Percentiles rank a stretch among this genome's conserved stretches.
phyloP scores from a whole-genome alignment of 345 rosid species.

The Combretum micranthum region DNA sequence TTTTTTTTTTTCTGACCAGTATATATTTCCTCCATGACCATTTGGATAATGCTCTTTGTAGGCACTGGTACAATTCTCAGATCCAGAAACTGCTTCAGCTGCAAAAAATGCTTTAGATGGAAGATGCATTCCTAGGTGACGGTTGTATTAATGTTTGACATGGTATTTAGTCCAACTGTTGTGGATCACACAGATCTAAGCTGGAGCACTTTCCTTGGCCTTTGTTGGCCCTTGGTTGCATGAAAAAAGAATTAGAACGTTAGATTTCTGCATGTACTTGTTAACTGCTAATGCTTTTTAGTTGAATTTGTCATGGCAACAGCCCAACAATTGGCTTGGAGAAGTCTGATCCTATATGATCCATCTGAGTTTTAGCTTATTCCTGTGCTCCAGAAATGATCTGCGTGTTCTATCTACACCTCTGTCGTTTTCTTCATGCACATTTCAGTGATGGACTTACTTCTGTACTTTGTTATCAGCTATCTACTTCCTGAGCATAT shows the following conservation, averaged over 20 bases:
- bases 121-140: conserved; percentile 99
- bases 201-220: neutral
- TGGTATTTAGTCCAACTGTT: conserved; percentile 51
- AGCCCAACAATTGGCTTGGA: too few species aligned
- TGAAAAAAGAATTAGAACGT: neutral
- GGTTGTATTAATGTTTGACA: conserved; percentile 53
- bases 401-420: too few species aligned
- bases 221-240: neutral
- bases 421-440: neutral
- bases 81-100: conserved; percentile 80
- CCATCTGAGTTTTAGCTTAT: conserved; percentile 1
- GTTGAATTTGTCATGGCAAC: too few species aligned
- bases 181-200: conserved; percentile 21
- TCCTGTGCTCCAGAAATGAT: conserved; percentile 1
- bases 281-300: too few species aligned
- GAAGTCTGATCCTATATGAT: too few species aligned
- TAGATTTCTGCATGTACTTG: too few species aligned
- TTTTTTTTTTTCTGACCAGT: too few species aligned
- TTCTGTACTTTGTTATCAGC: conserved; percentile 31
- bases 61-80: conserved; percentile 99
- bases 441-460: conserved; percentile 10
- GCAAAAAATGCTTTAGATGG: conserved; percentile 88
- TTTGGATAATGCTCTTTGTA: conserved; percentile 21
- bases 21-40: too few species aligned
- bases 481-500: conserved; percentile 78